Conservation (phyloP, 23 red algal genomes). For the Agarophyton chilense region DNA sequence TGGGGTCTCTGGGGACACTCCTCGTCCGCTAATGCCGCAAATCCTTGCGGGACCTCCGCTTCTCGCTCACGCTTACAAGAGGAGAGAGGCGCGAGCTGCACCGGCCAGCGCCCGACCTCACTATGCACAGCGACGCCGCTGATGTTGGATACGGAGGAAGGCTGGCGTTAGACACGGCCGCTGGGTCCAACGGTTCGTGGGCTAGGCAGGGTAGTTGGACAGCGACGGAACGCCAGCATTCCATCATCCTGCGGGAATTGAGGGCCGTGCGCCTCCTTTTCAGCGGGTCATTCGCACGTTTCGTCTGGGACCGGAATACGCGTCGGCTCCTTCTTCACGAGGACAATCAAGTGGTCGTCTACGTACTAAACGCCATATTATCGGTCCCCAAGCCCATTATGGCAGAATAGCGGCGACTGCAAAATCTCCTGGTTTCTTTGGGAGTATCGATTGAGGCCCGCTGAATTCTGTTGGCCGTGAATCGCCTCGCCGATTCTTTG, state of each 20-base stretch:
- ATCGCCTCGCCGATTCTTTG: too few relatives aligned
- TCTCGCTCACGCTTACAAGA: not conserved
- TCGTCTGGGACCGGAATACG: not conserved
- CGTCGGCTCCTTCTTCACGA: not conserved
- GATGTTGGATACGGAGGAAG: not conserved
- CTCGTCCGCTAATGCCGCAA: too few relatives aligned
- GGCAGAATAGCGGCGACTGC: not conserved
- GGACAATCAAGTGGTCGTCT: not conserved
- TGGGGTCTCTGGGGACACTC: too few relatives aligned
- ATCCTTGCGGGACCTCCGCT: constrained; percentile 7
- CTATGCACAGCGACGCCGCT: not conserved
- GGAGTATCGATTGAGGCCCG: not conserved
- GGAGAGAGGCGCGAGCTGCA: not conserved
- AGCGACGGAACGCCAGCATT: not conserved
- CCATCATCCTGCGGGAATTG: not conserved
- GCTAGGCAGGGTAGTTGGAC: not conserved
- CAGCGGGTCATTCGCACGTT: not conserved
- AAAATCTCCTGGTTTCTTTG: not conserved
- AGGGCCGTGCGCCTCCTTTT: not conserved
- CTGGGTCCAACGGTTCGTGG: not conserved
- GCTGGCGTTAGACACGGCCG: too few relatives aligned
- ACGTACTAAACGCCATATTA: not conserved
- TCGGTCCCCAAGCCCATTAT: not conserved
- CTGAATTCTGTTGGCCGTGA: not conserved
- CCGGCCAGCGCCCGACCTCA: not conserved